Conservation (phyloP, 2,329 filamentous ascomycete species). For the Aspergillus alliaceus region DNA sequence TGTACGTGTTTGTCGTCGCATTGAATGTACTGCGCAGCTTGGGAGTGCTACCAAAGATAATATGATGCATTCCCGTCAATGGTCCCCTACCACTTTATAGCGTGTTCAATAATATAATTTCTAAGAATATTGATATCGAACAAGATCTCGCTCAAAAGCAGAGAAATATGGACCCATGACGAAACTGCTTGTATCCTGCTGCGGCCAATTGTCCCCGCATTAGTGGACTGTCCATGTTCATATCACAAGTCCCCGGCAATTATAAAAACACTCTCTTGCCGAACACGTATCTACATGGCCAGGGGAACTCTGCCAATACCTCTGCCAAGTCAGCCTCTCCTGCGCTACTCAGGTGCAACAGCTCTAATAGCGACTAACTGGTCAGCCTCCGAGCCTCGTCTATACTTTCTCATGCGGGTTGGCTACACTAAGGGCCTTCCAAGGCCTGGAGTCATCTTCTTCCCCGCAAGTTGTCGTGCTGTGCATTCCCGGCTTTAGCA, state of each 20-base stretch:
- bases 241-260: neutral
- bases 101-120: too few relatives aligned
- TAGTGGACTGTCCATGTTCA: neutral
- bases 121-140: too few relatives aligned
- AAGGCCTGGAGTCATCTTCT: neutral
- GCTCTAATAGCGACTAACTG: neutral
- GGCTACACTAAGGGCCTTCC: neutral
- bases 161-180: too few relatives aligned
- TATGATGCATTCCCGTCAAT: too few relatives aligned
- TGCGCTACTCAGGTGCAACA: neutral
- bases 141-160: too few relatives aligned
- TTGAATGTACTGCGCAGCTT: too few relatives aligned
- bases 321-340: neutral
- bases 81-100: too few relatives aligned
- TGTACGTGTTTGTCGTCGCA: too few relatives aligned
- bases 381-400: neutral
- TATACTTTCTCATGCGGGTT: neutral
- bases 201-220: neutral
- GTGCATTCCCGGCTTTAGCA: neutral
- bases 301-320: neutral
- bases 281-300: neutral
- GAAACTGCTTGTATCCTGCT: too few relatives aligned
- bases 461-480: neutral
- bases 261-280: neutral
- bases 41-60: too few relatives aligned